phyloP scores from a whole-genome alignment of 164 flowering plant genomes.

The Magnolia changhungtana region DNA sequence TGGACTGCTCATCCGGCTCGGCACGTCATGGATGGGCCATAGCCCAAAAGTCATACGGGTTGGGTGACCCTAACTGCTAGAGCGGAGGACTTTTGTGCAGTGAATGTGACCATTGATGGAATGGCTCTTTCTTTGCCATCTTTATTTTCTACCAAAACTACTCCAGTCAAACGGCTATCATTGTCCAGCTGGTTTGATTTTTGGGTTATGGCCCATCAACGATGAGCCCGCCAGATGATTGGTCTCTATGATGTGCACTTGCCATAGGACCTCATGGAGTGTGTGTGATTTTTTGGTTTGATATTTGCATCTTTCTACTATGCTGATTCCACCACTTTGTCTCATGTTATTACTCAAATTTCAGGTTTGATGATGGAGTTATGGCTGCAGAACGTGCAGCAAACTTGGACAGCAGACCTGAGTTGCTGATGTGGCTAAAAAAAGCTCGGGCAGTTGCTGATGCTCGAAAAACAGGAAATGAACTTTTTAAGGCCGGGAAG shows the following conservation, averaged over 20 bases:
- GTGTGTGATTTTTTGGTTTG: not conserved
- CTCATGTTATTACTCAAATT: not conserved
- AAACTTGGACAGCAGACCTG: constrained; percentile 55
- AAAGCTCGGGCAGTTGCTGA: constrained; percentile 44
- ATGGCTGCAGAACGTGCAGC: constrained; percentile 48
- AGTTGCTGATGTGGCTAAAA: constrained; percentile 37
- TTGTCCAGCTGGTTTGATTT: not conserved
- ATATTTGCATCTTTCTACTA: not conserved
- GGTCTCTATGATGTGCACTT: not conserved
- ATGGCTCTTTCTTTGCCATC: too few relatives aligned
- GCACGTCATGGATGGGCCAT: too few relatives aligned
- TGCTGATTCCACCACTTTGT: not conserved
- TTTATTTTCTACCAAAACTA: too few relatives aligned
- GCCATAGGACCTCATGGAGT: not conserved
- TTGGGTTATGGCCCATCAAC: not conserved
- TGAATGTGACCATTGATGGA: too few relatives aligned
- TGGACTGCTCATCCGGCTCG: too few relatives aligned
- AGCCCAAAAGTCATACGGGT: too few relatives aligned
- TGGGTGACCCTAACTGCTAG: too few relatives aligned
- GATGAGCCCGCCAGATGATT: not conserved
- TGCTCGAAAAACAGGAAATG: constrained; percentile 69
- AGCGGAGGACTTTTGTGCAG: too few relatives aligned
- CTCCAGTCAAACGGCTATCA: not conserved
- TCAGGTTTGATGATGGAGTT: constrained; percentile 69
- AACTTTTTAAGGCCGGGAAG: constrained; percentile 44